Conservation (phyloP, 495 filamentous ascomycete species). For the Neurospora sp. region DNA sequence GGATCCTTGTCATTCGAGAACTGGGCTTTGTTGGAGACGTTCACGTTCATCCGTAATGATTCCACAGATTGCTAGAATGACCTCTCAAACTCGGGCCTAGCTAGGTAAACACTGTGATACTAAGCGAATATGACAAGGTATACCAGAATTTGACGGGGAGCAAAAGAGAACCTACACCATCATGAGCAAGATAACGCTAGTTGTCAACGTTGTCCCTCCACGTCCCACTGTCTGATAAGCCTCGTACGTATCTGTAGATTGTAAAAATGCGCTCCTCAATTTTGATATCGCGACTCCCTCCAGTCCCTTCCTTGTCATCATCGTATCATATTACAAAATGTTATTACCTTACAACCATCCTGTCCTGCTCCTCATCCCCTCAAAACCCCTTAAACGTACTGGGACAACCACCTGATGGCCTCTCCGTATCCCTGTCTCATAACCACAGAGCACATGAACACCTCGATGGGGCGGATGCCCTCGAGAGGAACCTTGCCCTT, state of each 20-base stretch:
- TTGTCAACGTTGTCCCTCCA: background rate
- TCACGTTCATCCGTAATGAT: background rate
- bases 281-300: background rate
- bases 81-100: background rate
- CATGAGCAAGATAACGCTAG: background rate
- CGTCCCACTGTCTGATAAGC: background rate
- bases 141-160: background rate
- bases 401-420: slow-evolving; percentile 68
- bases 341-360: background rate
- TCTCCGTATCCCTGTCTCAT: slow-evolving; percentile 91
- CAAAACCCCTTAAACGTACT: slow-evolving; percentile 52
- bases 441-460: slow-evolving; percentile 98
- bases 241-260: background rate
- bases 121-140: background rate
- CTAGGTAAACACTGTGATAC: background rate
- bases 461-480: slow-evolving; percentile 90
- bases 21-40: background rate
- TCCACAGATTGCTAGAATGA: background rate
- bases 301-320: background rate
- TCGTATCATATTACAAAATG: slow-evolving; percentile 1
- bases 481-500: slow-evolving; percentile 96
- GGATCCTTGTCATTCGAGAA: background rate
- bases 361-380: background rate
- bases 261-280: background rate
- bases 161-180: background rate